Base-by-base conservation (phyloP, 73 alveolate species). In the Paramecium pentaurelia region DNA sequence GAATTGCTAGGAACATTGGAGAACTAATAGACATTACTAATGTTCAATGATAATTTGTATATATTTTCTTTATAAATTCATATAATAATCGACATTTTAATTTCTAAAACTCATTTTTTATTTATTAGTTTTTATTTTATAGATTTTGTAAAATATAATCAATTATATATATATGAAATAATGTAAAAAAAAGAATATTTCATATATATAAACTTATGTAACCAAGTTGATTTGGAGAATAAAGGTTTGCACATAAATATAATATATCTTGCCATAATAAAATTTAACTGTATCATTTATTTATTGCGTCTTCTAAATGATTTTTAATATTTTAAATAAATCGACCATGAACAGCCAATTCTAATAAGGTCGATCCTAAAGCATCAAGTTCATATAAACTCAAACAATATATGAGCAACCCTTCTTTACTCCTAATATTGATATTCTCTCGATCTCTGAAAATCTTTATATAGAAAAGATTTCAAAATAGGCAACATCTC, bases 371-470 rank as follows among this genome's bases (percentile, higher is more conserved):
- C 20, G 28, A 34, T 64, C 84, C 25, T 28, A 20, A 64, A 64
- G 84, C 28, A 64, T 64, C 1, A 64, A 28, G 51, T 64, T 64
- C 51, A 28, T 64, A 28, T 20, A 64, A 27, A 64, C 84, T 32
- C 51, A 64, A 64, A 64, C 84, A 28, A 7, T 64, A 64, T 64
- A 64, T 64, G 84, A 64, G 49, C 7, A 64, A 28, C 84, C 84
- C 42, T 64, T 64, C 47, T 64, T 32, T 64, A 32, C 84, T 28
- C 84, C 84, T 32, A 64, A 64, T 34, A 28, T 64, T 64, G 84
- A 64, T 64, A 32, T 64, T 64, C 84, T 64, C 84, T 64, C 84
- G 25, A 27, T 64, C 42, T 64, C 84, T 64, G 84, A 64, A 64
- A 64, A 64, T 34, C 84, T 64, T 27, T 64, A 64, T 28, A 9